These are phyloP conservation scores for Rhodotorula sp. DNA, from an alignment of 1,284 basidiomycete species.

Conservation along the genomic window DNA sequence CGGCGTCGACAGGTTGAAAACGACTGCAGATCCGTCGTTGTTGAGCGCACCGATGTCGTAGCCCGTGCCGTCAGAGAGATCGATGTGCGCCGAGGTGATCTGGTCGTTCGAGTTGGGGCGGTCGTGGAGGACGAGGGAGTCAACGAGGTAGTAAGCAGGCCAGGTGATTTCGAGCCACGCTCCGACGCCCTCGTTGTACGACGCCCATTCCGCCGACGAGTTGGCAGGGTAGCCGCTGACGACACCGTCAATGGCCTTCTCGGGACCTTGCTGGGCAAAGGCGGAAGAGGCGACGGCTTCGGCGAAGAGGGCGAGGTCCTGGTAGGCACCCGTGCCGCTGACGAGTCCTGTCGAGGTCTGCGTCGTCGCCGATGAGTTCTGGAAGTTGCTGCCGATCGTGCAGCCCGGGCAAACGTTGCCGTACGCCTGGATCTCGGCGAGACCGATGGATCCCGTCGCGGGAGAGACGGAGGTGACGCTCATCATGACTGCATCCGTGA, in stretches of 20 bases:
- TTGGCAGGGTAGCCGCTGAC: conserved; percentile 24
- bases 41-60: conserved; percentile 21
- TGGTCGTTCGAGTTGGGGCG: conserved; percentile 34
- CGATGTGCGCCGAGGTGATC: conserved; percentile 31
- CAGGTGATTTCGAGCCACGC: conserved; percentile 22
- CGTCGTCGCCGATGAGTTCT: conserved; percentile 15
- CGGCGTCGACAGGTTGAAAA: conserved; percentile 21
- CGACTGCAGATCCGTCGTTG: conserved; percentile 37
- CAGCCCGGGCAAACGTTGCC: conserved; percentile 18
- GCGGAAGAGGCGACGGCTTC: conserved; percentile 22
- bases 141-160: conserved; percentile 22
- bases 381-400: neutral
- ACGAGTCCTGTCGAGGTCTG: conserved; percentile 4
- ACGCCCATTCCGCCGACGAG: conserved; percentile 23
- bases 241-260: conserved; percentile 23
- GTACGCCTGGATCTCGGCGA: conserved; percentile 37
- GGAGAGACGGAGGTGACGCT: conserved; percentile 27
- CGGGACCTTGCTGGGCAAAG: conserved; percentile 12
- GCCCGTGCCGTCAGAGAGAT: conserved; percentile 28
- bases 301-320: conserved; percentile 17
- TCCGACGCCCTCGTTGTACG: conserved; percentile 7
- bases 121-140: conserved; percentile 27
- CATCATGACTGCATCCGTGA: conserved; percentile 25
- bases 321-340: neutral
- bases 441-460: conserved; percentile 30